A percentile compares a stretch with the other conserved stretches of the same genome.
Conservation (phyloP, 2,329 filamentous ascomycete species). For the Phoma herbarum region DNA sequence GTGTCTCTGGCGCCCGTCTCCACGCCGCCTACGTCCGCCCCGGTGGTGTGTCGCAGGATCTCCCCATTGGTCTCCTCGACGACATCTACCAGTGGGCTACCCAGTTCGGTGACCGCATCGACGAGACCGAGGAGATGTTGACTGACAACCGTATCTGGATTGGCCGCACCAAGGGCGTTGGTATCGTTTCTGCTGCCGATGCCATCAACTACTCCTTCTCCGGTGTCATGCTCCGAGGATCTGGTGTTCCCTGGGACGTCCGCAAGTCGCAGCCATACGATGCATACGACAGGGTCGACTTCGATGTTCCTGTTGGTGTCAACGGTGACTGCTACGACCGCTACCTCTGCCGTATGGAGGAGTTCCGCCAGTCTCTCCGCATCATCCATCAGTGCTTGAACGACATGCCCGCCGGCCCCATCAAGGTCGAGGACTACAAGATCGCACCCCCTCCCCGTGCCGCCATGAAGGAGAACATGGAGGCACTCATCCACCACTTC, state of each 20-base stretch:
- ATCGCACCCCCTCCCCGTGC: conserved; percentile 92
- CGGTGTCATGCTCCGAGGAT: conserved; percentile 97
- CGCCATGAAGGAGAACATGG: conserved; percentile 99
- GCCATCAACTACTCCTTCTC: conserved; percentile 98
- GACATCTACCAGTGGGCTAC: conserved; percentile 99
- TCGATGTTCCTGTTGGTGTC: conserved; percentile 94
- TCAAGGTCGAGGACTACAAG: conserved; percentile 99
- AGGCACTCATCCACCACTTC: conserved; percentile 99
- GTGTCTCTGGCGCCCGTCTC: conserved; percentile 95
- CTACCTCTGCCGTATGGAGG: conserved; percentile 99
- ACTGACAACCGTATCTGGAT: conserved; percentile 99
- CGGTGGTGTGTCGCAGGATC: conserved; percentile 94
- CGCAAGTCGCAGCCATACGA: conserved; percentile 98
- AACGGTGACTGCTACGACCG: conserved; percentile 99
- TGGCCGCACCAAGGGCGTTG: conserved; percentile 86
- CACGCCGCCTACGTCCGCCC: conserved; percentile 97
- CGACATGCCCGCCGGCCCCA: conserved; percentile 95
- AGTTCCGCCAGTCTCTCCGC: conserved; percentile 96
- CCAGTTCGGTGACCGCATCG: conserved; percentile 97
- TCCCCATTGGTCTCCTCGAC: conserved; percentile 91
- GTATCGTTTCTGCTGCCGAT: conserved; percentile 88
- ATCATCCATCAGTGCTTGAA: conserved; percentile 99
- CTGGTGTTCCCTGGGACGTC: conserved; percentile 94
- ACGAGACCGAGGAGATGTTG: conserved; percentile 97
- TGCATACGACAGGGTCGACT: conserved; percentile 96